Evolutionary conservation across 2,329 filamentous ascomycete species (phyloP).

Genomic region (Exutisphaerella laricina): DNA sequence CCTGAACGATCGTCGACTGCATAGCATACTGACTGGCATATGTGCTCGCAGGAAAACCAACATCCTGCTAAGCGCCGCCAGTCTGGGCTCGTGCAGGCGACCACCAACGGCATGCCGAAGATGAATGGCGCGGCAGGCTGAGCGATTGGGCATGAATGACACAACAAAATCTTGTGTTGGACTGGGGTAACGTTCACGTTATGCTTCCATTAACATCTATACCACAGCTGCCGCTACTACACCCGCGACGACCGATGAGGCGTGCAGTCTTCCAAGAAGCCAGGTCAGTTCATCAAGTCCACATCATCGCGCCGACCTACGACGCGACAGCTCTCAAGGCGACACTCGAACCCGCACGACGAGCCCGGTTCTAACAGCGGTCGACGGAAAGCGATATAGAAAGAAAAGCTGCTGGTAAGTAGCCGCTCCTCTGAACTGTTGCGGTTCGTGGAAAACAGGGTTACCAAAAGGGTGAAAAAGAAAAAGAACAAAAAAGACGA

Average conservation of each 20-base stretch:
- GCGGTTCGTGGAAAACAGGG: not conserved
- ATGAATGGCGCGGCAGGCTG: slow-evolving; percentile 17
- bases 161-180: not conserved
- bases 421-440: too few species aligned
- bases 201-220: not conserved
- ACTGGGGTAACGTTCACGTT: not conserved
- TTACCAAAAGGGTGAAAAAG: not conserved
- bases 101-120: slow-evolving; percentile 14
- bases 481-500: not conserved
- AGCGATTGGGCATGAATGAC: not conserved
- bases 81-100: slow-evolving; percentile 17
- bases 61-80: slow-evolving; percentile 33
- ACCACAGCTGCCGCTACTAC: not conserved
- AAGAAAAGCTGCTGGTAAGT: too few species aligned
- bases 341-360: too few species aligned
- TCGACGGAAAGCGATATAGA: too few species aligned
- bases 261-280: too few species aligned
- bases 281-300: too few species aligned
- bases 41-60: slow-evolving; percentile 24
- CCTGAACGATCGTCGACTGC: slow-evolving; percentile 3
- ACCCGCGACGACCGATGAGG: too few species aligned
- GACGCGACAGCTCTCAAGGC: too few species aligned
- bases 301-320: too few species aligned
- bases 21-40: slow-evolving; percentile 2
- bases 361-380: too few species aligned